Evolutionary conservation across 106 monocot genomes (phyloP).

Genomic region (Acorus calamus): DNA sequence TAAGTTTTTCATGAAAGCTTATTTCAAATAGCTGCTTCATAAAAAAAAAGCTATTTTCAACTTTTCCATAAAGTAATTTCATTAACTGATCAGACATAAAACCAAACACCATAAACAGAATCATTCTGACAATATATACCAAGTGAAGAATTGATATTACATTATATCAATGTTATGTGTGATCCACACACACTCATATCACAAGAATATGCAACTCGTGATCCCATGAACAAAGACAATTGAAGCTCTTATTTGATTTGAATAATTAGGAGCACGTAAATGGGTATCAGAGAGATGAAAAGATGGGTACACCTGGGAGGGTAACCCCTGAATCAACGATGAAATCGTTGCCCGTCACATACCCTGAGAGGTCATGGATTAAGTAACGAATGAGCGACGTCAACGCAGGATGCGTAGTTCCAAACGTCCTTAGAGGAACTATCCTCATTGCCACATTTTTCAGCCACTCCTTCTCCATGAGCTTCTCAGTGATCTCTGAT

Average conservation of each 20-base stretch:
- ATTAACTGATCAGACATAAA: no score
- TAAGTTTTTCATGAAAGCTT: no score
- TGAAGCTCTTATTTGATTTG: constrained; percentile 6
- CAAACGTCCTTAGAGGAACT: constrained; percentile 38
- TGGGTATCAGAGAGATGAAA: constrained; percentile 57
- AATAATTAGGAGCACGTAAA: constrained; percentile 2
- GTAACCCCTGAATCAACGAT: constrained; percentile 62
- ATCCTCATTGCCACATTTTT: constrained; percentile 41
- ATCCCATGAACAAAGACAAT: no score
- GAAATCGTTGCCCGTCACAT: constrained; percentile 64
- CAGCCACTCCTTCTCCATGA: constrained; percentile 63
- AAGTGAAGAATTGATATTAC: no score
- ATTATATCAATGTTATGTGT: no score
- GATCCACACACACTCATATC: no score
- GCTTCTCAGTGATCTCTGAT: constrained; percentile 67
- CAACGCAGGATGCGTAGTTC: constrained; percentile 55
- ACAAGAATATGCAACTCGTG: no score
- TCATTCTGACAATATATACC: no score
- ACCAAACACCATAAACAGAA: no score
- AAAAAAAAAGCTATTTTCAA: no score
- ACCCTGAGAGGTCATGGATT: constrained; percentile 56
- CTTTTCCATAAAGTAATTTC: no score
- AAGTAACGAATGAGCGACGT: constrained; percentile 53
- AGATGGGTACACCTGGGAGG: constrained; percentile 67
- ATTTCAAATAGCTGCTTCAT: no score